These are phyloP conservation scores for Phytopythium chamaehyphon DNA, from an alignment of 352 stramenopile genomes.

Conservation along the genomic window DNA sequence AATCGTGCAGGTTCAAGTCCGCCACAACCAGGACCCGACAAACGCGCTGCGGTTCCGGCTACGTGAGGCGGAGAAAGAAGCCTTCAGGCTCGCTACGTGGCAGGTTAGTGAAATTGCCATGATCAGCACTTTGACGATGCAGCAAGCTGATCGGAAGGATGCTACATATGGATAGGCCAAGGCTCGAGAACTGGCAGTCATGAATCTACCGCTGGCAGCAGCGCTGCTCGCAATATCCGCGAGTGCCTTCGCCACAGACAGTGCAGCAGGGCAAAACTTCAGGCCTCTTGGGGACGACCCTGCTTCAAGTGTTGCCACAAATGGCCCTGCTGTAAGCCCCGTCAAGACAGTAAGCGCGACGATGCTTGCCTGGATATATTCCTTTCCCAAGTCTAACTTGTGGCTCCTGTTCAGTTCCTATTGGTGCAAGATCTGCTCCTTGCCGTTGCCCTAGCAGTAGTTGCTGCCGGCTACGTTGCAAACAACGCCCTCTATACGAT, in stretches of 20 bases:
- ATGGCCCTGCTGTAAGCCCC: conserved; percentile 2
- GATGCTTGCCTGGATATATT: neutral
- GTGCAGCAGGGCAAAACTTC: neutral
- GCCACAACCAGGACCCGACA: conserved; percentile 40
- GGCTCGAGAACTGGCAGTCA: conserved; percentile 25
- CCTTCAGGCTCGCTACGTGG: conserved; percentile 24
- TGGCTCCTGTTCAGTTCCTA: conserved; percentile 27
- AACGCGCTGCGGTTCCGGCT: conserved; percentile 40
- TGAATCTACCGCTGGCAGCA: conserved; percentile 31
- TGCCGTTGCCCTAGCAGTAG: conserved; percentile 36
- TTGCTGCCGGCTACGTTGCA: conserved; percentile 25
- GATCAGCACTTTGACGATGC: neutral
- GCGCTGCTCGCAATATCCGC: conserved; percentile 32
- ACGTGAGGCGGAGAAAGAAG: conserved; percentile 35
- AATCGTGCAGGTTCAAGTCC: conserved; percentile 30
- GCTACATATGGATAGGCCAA: conserved; percentile 20
- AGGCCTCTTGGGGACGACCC: neutral
- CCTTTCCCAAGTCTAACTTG: neutral
- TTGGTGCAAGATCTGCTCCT: conserved; percentile 40
- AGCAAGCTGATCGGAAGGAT: neutral
- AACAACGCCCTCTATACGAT: conserved; percentile 34
- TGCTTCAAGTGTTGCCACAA: neutral
- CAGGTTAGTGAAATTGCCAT: conserved; percentile 18
- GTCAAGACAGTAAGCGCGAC: conserved; percentile 21
- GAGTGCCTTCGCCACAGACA: conserved; percentile 9